Base-by-base conservation (phyloP, 176 grass and related monocot species). In the Triticum aestivum region DNA sequence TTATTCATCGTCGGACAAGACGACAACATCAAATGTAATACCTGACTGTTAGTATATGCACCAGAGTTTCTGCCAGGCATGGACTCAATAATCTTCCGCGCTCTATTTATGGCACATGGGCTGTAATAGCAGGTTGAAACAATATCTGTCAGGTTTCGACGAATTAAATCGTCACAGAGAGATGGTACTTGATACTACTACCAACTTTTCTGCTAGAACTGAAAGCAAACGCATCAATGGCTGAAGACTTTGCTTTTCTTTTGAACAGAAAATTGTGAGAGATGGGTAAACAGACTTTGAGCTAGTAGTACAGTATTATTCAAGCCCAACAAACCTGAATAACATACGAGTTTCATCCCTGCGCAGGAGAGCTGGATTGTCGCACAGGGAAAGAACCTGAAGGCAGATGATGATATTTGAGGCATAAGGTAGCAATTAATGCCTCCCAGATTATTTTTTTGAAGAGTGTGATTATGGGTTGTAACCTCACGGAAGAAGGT, bases 341-440 rank as follows among this genome's bases (percentile, higher is more conserved):
- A 94, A 84, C 52, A 85, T 42, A 26, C 14, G 27, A 5, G 81
- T 61, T 81, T 89, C 89, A 7, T 92, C 91, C 72, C 41, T 92
- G 11, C 86, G 13, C 39, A 92, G 77, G 79, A 94, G 92, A 61
- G 81, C 3, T 79, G 92, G 92, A 75, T 97, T 82, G 70, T 92
- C 92, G 37, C 95, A 94, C n/a, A 97, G 79, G 21, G 63, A 91
- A 82, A 97, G 89, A 88, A 97, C 95, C 90, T 94, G 80, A 33
- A 63, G 38, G 42, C 13, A 78, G 15, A 15, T 30, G 11, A 15
- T 44, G 15, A 15, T 44, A 80, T 2, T 33, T 17, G 20, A 49
- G 68, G 4, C 78, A 66, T 81, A 30, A 66, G 54, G 39, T 65
- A 38, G 41, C n/a, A 9, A 20, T 35, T 38, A 8, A 9, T 39